phyloP scores from a whole-genome alignment of 164 flowering plant species.

The Warburgia ugandensis region DNA sequence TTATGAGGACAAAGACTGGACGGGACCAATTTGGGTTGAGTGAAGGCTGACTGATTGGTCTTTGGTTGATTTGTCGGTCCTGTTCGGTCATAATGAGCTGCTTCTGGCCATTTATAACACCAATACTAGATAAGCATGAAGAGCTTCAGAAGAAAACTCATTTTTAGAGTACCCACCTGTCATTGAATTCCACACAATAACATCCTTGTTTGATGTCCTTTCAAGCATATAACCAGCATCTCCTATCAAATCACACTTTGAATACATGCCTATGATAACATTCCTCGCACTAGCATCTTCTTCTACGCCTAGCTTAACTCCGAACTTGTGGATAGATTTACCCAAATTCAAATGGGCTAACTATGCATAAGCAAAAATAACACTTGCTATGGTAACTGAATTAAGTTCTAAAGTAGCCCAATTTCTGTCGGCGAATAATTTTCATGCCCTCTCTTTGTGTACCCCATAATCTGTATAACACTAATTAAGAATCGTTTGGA shows the following conservation, averaged over 20 bases:
- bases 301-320: constrained; percentile 41
- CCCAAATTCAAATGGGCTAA: constrained; percentile 29
- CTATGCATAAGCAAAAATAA: constrained; percentile 64
- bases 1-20: no score
- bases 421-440: constrained; percentile 38
- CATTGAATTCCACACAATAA: constrained; percentile 68
- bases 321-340: constrained; percentile 37
- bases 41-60: no score
- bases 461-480: constrained; percentile 83
- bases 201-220: constrained; percentile 33
- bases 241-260: constrained; percentile 40
- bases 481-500: no score
- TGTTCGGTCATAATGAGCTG: no score
- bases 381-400: constrained; percentile 41
- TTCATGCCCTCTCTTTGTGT: constrained; percentile 50
- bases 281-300: constrained; percentile 34
- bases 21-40: no score
- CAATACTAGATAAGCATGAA: no score
- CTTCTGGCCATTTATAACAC: no score
- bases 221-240: constrained; percentile 46
- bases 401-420: constrained; percentile 38
- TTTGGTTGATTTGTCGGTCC: no score
- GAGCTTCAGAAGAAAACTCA: constrained; percentile 40
- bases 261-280: constrained; percentile 72
- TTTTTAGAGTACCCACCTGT: constrained; percentile 52